Evolutionary conservation across 495 filamentous ascomycete genomes (phyloP).

Genomic region (Corynascus novoguineensis): DNA sequence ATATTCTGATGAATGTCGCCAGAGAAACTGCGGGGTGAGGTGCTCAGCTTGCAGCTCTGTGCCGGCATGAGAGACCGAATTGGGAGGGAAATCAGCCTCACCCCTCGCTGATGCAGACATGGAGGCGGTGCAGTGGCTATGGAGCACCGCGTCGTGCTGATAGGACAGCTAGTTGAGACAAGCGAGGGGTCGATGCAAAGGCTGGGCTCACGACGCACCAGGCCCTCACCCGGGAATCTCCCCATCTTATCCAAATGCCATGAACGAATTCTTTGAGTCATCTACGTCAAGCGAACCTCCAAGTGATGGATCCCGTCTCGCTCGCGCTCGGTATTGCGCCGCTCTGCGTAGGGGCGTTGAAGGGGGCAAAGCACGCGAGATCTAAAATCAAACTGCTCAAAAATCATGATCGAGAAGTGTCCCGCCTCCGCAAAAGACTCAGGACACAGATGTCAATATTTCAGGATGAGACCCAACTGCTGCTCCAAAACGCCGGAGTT

Average conservation of each 20-base stretch:
- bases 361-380: background rate
- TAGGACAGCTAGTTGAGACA: background rate
- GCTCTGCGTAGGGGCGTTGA: background rate
- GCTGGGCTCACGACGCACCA: no score
- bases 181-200: no score
- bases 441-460: background rate
- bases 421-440: conserved; percentile 1
- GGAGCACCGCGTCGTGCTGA: background rate
- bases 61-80: no score
- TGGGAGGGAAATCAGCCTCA: background rate
- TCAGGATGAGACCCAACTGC: background rate
- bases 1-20: no score
- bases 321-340: background rate
- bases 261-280: background rate
- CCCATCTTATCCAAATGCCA: background rate
- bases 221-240: no score
- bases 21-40: no score
- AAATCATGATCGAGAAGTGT: background rate
- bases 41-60: no score
- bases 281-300: background rate
- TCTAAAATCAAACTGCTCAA: background rate
- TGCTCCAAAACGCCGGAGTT: background rate
- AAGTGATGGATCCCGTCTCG: background rate
- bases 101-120: background rate
- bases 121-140: background rate